A percentile compares a stretch with the other conserved stretches of the same genome.
Conservation (phyloP, 768 basidiomycete species). For the Amanita molliuscula region DNA sequence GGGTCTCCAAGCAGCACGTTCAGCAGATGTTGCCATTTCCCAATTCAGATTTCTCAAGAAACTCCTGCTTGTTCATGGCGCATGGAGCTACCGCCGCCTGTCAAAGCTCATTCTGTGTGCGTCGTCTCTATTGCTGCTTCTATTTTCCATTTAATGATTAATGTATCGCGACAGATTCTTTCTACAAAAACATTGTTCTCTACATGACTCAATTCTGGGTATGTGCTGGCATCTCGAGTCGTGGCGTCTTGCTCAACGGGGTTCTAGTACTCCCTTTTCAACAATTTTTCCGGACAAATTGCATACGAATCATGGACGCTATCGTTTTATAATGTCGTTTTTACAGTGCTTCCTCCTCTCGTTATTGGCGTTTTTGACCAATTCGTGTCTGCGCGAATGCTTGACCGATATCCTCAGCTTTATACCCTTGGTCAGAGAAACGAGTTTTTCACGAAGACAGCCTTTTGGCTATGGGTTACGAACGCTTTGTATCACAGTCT, state of each 20-base stretch:
- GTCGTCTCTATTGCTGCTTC: not conserved
- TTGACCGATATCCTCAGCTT: conserved; percentile 95
- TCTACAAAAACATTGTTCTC: conserved; percentile 97
- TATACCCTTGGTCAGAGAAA: conserved; percentile 94
- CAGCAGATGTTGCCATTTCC: conserved; percentile 95
- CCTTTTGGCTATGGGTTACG: conserved; percentile 87
- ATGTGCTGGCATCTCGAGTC: conserved; percentile 10
- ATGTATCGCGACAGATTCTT: conserved; percentile 54
- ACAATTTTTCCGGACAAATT: conserved; percentile 98
- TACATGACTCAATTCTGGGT: conserved; percentile 99
- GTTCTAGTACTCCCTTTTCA: conserved; percentile 90
- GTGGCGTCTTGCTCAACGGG: conserved; percentile 1
- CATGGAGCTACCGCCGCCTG: conserved; percentile 95
- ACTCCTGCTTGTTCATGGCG: conserved; percentile 89
- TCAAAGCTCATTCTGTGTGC: conserved; percentile 94
- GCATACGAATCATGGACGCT: conserved; percentile 99
- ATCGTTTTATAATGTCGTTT: conserved; percentile 92
- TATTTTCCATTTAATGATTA: conserved; percentile 2
- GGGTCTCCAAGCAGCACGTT: conserved; percentile 97
- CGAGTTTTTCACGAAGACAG: conserved; percentile 81
- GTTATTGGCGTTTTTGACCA: conserved; percentile 99
- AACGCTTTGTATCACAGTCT: conserved; percentile 89
- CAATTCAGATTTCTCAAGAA: conserved; percentile 97
- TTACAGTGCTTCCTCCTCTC: conserved; percentile 91
- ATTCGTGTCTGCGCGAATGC: conserved; percentile 92